Conservation (phyloP, 371 early-diverging fungal species). For the Mucor racemosus region DNA sequence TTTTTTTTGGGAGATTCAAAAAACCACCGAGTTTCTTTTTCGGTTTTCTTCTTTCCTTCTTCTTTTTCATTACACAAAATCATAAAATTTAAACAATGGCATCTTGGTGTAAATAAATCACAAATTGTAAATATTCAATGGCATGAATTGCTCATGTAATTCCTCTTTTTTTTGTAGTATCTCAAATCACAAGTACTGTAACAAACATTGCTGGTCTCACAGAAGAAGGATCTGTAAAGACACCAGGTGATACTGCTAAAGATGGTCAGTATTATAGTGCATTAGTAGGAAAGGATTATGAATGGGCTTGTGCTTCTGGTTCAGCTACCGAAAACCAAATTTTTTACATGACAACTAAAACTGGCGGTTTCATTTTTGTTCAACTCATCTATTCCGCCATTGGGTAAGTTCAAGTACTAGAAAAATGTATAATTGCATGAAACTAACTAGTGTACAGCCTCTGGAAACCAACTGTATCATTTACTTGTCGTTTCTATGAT, state of each 20-base stretch:
- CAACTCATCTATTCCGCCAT: conserved; percentile 88
- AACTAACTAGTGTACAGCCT: conserved; percentile 17
- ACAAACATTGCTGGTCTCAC: conserved; percentile 49
- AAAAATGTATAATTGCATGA: not conserved
- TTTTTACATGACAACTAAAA: conserved; percentile 78
- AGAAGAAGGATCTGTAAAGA: conserved; percentile 44
- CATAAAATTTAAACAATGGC: not conserved
- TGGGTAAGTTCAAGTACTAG: conserved; percentile 53
- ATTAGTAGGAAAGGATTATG: conserved; percentile 66
- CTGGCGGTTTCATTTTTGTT: conserved; percentile 78
- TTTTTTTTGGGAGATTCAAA: not conserved
- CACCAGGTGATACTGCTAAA: conserved; percentile 60
- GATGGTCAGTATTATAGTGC: conserved; percentile 64
- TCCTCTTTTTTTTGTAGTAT: conserved; percentile 32
- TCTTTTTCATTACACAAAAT: conserved; percentile 3
- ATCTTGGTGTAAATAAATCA: not conserved
- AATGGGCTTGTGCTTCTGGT: conserved; percentile 74
- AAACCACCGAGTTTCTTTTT: conserved; percentile 1
- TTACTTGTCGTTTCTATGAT: conserved; percentile 78
- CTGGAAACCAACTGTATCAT: conserved; percentile 74
- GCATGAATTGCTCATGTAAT: not conserved
- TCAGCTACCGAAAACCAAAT: conserved; percentile 91
- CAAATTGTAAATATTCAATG: not conserved
- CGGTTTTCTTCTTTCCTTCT: not conserved
- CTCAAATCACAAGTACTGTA: conserved; percentile 54